Evolutionary conservation across 148 eudicot species (phyloP).

Genomic region (Pharnaceum exiguum): DNA sequence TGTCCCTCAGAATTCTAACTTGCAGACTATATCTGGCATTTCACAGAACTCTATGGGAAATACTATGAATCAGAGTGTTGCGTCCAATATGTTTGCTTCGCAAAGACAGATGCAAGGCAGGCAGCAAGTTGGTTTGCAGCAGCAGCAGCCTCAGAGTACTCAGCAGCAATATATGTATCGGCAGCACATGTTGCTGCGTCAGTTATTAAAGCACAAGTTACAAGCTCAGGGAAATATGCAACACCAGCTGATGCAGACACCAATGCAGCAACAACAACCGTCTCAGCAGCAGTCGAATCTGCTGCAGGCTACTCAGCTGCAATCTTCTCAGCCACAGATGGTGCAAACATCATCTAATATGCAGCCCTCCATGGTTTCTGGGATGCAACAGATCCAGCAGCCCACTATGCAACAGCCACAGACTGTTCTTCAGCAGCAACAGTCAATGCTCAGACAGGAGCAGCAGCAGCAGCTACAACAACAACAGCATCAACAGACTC

Average conservation of each 20-base stretch:
- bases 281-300: conserved; percentile 42
- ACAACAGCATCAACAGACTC: conserved; percentile 42
- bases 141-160: conserved; percentile 55
- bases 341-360: conserved; percentile 71
- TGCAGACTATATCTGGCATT: conserved; percentile 56
- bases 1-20: conserved; percentile 57
- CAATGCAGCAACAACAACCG: conserved; percentile 44
- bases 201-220: conserved; percentile 55
- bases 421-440: conserved; percentile 67
- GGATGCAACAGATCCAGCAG: conserved; percentile 68
- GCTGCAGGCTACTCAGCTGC: conserved; percentile 41
- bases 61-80: conserved; percentile 70
- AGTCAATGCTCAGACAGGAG: conserved; percentile 50
- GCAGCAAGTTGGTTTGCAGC: conserved; percentile 57
- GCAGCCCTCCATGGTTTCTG: conserved; percentile 56
- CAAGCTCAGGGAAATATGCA: conserved; percentile 58
- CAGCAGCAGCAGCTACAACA: conserved; percentile 33
- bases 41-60: conserved; percentile 62
- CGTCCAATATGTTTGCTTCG: conserved; percentile 60
- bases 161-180: conserved; percentile 61
- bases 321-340: conserved; percentile 67
- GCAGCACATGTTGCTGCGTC: conserved; percentile 59
- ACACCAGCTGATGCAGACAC: no score
- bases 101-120: conserved; percentile 80
- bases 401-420: conserved; percentile 68